Evolutionary conservation across 495 filamentous ascomycete species (phyloP), one percentile per base, ranked within the genome.

Genomic region (Gamarada debralockiae): DNA sequence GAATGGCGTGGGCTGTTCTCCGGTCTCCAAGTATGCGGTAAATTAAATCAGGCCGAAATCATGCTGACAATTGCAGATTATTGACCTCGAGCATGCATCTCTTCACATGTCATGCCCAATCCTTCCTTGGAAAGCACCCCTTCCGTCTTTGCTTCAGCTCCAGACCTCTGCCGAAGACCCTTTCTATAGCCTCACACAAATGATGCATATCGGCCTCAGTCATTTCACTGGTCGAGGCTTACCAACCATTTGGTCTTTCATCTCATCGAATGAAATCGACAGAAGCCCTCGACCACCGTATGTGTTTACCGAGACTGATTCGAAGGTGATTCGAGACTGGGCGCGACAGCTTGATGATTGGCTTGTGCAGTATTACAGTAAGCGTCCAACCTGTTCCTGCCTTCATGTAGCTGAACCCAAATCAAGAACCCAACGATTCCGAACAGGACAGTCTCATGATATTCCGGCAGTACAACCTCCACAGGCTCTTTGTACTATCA

Each of bases 71-170:
- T 22, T 36, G 14, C 18, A 72, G 69, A 64, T 73, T n/a, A 70
- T 70, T 36, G 70, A 73, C 34, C 65, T 73, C 14, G 70, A 73
- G 52, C 70, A 73, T 54, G 70, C 68, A 3, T 73, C 70, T 10
- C 69, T 73, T 57, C 68, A 73, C 23, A 66, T 73, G 67, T 70
- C 65, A 1, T 66, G 67, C 22, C 70, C 70, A 20, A 55, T 73
- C 22, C 44, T 73, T 4, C 70, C 70, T 6, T 60, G 58, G 29
- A 61, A 72, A 25, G 65, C 69, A 15, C 67, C 65, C 5, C 23
- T 50, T 3, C 53, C 47, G 8, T 51, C 47, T n/a, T 55, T 57
- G 18, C 58, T 56, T 27, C 56, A 53, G 13, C 60, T 70, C 3
- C 65, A 67, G 27, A 62, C 53, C 14, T 58, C 65, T 7, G 52